These are phyloP conservation scores for Coix lacrymajobi DNA, from an alignment of 176 grass and related monocot genomes.

Conservation along the genomic window DNA sequence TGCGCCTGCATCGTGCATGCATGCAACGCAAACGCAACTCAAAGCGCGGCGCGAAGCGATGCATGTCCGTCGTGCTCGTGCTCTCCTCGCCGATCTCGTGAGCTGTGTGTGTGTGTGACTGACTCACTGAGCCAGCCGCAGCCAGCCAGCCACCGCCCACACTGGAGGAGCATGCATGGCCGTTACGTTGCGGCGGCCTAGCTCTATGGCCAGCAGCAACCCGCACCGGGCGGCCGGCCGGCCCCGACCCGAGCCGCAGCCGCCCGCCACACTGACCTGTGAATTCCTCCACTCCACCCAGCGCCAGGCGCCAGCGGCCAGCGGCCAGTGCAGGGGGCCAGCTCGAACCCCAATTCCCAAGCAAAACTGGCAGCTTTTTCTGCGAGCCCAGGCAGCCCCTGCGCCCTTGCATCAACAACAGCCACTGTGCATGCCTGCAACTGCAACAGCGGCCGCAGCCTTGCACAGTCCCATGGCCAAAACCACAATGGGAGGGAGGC, in stretches of 20 bases:
- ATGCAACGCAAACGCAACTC: not conserved
- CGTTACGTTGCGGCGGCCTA: not conserved
- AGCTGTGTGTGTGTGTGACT: not conserved
- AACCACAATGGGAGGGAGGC: not conserved
- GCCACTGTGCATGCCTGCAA: not conserved
- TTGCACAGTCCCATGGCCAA: not conserved
- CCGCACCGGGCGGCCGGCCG: not conserved
- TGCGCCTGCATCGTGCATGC: not conserved
- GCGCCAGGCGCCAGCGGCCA: not conserved
- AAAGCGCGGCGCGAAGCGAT: not conserved
- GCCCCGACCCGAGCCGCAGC: not conserved
- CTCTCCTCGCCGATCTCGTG: no score
- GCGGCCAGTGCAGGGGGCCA: not conserved
- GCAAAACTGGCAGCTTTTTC: not conserved
- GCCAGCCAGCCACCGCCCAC: not conserved
- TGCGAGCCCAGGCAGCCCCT: not conserved
- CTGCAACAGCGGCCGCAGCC: not conserved
- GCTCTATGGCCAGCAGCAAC: not conserved
- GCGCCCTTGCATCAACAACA: not conserved
- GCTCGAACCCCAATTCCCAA: slow-evolving; percentile 4
- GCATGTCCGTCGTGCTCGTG: no score
- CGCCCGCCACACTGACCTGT: not conserved
- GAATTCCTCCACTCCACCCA: not conserved
- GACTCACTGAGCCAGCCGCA: no score
- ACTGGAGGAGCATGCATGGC: not conserved